Conservation (phyloP, 257 asterid genomes). For the Lantana camara region DNA sequence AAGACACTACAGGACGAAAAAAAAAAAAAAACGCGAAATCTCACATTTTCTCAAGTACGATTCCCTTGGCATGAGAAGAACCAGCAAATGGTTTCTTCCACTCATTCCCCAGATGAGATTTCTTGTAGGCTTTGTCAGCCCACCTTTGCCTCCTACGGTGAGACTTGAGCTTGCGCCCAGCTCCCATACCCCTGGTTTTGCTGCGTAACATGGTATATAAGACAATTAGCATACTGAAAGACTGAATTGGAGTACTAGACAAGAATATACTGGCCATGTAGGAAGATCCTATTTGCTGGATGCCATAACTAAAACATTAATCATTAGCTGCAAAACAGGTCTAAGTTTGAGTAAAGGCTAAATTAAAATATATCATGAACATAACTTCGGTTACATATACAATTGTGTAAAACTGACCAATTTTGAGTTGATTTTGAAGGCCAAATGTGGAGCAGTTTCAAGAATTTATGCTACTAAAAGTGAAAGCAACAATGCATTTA, state of each 20-base stretch:
- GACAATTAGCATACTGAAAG: not conserved
- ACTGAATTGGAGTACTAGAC: not conserved
- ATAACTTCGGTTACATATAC: not conserved
- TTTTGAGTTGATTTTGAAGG: not conserved
- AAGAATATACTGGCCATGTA: not conserved
- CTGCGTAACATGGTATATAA: slow-evolving; percentile 26
- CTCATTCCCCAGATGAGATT: slow-evolving; percentile 72
- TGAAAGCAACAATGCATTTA: too few relatives aligned
- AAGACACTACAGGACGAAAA: not conserved
- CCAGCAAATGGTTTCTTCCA: slow-evolving; percentile 81
- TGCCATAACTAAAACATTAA: not conserved
- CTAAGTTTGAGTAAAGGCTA: not conserved
- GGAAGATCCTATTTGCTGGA: too few relatives aligned
- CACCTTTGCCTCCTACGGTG: slow-evolving; percentile 65
- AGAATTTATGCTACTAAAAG: not conserved
- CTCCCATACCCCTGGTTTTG: slow-evolving; percentile 79
- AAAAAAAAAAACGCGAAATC: slow-evolving; percentile 9
- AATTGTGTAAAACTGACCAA: not conserved
- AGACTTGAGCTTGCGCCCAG: slow-evolving; percentile 73
- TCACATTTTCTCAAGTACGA: slow-evolving; percentile 71
- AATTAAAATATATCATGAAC: not conserved
- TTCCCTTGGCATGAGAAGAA: slow-evolving; percentile 75
- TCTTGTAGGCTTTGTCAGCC: slow-evolving; percentile 71
- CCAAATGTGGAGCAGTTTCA: not conserved
- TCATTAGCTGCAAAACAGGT: not conserved